Percentiles rank a stretch among this genome's conserved stretches.
These are phyloP conservation scores for Sisymbrium irio DNA, from an alignment of 345 rosid species.

Conservation along the genomic window DNA sequence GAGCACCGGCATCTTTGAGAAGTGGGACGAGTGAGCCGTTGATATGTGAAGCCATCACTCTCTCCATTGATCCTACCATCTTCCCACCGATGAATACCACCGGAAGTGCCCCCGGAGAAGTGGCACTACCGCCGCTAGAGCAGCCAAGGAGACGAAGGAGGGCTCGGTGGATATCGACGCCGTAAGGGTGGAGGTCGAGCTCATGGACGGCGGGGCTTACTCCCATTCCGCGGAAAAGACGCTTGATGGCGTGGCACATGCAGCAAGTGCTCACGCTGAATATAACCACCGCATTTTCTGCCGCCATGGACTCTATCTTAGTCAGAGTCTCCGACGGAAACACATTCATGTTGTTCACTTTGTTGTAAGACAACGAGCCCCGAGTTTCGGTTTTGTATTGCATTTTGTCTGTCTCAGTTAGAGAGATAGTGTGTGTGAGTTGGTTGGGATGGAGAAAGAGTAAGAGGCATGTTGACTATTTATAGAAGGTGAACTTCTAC, in stretches of 20 bases:
- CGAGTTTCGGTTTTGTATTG: slow-evolving; percentile 34
- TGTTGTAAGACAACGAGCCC: slow-evolving; percentile 4
- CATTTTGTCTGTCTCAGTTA: slow-evolving; percentile 18
- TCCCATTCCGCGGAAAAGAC: slow-evolving; percentile 82
- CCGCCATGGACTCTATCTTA: slow-evolving; percentile 43
- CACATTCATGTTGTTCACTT: slow-evolving; percentile 26
- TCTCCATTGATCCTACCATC: slow-evolving; percentile 82
- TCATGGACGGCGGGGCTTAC: slow-evolving; percentile 83
- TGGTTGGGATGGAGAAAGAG: not conserved
- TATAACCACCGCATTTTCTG: slow-evolving; percentile 73
- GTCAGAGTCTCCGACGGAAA: slow-evolving; percentile 29
- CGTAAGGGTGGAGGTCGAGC: slow-evolving; percentile 60
- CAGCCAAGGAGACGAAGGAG: slow-evolving; percentile 39
- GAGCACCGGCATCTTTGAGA: slow-evolving; percentile 95
- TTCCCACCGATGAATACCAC: slow-evolving; percentile 82
- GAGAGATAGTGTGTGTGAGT: not conserved
- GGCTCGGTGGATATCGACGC: slow-evolving; percentile 33
- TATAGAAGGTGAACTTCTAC: slow-evolving; percentile 16
- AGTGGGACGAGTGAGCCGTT: slow-evolving; percentile 84
- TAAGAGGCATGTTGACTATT: slow-evolving; percentile 20
- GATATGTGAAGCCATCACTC: slow-evolving; percentile 90
- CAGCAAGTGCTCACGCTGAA: slow-evolving; percentile 86
- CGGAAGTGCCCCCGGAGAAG: slow-evolving; percentile 42
- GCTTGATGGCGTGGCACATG: slow-evolving; percentile 94
- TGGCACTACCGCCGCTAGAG: slow-evolving; percentile 49